Evolutionary conservation across 495 filamentous ascomycete species (phyloP), one percentile per base, ranked within the genome.

Genomic region (Antarctomyces pellizariae): DNA sequence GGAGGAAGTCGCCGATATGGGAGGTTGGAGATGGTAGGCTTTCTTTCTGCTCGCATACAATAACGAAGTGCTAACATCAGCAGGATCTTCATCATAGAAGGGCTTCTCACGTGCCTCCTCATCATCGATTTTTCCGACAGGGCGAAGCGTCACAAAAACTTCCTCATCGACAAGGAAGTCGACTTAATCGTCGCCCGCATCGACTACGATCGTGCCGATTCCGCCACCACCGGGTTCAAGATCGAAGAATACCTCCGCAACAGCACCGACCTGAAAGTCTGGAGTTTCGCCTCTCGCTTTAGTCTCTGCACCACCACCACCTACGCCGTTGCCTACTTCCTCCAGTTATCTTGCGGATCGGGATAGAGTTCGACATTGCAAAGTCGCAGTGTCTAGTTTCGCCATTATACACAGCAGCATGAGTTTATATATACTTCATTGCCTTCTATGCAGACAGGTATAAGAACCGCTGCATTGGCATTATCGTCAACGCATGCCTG

Each of bases 1-100:
- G 48, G 37, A 50, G 8, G 62, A 60, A 3, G 36, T 46, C 0
- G 43, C 48, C 9, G 54, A 52, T 0, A 36, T 63, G 3, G 41
- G 36, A 11, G 70, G 70, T 15, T 75, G 70, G 71, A 43, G 61
- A 24, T 71, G 66, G 66, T n/a, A n/a, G n/a, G n/a, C n/a, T n/a
- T n/a, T n/a, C n/a, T n/a, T n/a, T n/a, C n/a, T n/a, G n/a, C n/a
- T n/a, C n/a, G n/a, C n/a, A n/a, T n/a, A n/a, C n/a, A n/a, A n/a
- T n/a, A n/a, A n/a, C n/a, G n/a, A n/a, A n/a, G n/a, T n/a, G n/a
- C n/a, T n/a, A n/a, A n/a, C n/a, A n/a, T n/a, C n/a, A n/a, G n/a
- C n/a, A n/a, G n/a, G n/a, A n/a, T n/a, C n/a, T 68, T 71, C 42
- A 64, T 71, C 37, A 55, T 70, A 10, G 62, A 71, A 32, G 63